Conservation (phyloP, 495 filamentous ascomycete genomes). For the Aspergillus egyptiacus region DNA sequence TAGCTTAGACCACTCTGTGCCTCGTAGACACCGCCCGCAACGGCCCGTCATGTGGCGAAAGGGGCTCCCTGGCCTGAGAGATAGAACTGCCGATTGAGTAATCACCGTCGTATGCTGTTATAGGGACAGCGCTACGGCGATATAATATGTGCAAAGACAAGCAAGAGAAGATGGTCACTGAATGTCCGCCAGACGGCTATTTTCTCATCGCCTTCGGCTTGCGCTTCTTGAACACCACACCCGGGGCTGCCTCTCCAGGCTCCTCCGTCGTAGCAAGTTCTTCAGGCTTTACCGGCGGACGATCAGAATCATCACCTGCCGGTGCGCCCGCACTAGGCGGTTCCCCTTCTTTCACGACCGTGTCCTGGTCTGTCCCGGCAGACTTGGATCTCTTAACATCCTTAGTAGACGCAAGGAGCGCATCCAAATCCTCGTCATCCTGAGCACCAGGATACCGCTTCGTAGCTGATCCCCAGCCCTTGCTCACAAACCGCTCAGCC, state of each 20-base stretch:
- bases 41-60: too few species aligned
- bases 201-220: slow-evolving; percentile 67
- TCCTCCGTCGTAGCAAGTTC: slow-evolving; percentile 21
- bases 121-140: too few species aligned
- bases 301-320: slow-evolving; percentile 17
- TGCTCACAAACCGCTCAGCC: slow-evolving; percentile 56
- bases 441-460: slow-evolving; percentile 54
- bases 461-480: slow-evolving; percentile 69
- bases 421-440: slow-evolving; percentile 62
- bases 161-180: neutral
- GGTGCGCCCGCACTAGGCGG: slow-evolving; percentile 3
- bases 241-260: slow-evolving; percentile 26
- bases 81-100: too few species aligned
- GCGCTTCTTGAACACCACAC: slow-evolving; percentile 83
- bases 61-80: too few species aligned
- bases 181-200: slow-evolving; percentile 14
- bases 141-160: too few species aligned
- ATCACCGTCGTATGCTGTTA: too few species aligned
- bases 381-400: slow-evolving; percentile 39
- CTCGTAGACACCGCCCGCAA: too few species aligned
- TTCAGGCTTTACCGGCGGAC: slow-evolving; percentile 32
- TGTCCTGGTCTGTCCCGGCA: slow-evolving; percentile 13
- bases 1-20: too few species aligned
- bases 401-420: slow-evolving; percentile 53
- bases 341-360: neutral